Evolutionary conservation across 1,284 basidiomycete species (phyloP).

Genomic region (Naganishia albida): DNA sequence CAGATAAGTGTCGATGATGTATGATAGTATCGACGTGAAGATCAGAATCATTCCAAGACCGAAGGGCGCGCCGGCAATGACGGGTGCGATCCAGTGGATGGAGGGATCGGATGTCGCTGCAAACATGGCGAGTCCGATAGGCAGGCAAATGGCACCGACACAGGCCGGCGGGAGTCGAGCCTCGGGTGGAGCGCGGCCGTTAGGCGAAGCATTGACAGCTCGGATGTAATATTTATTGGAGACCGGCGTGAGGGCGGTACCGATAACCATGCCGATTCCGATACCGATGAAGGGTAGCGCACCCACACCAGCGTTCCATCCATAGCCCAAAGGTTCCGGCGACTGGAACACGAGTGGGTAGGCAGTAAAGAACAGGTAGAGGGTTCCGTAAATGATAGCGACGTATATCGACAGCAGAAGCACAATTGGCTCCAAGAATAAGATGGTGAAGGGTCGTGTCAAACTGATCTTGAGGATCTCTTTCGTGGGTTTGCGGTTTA

Average conservation of each 20-base stretch:
- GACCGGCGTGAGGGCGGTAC: slow-evolving; percentile 59
- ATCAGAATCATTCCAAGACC: slow-evolving; percentile 58
- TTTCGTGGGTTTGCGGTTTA: slow-evolving; percentile 56
- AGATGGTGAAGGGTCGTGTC: slow-evolving; percentile 65
- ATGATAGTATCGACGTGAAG: slow-evolving; percentile 56
- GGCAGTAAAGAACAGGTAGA: slow-evolving; percentile 51
- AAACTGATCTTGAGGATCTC: slow-evolving; percentile 51
- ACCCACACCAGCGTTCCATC: slow-evolving; percentile 55
- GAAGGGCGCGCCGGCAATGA: slow-evolving; percentile 64
- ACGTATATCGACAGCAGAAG: slow-evolving; percentile 65
- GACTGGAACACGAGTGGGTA: slow-evolving; percentile 65
- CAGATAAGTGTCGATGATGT: slow-evolving; percentile 66
- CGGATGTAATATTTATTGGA: slow-evolving; percentile 63
- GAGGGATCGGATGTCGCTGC: slow-evolving; percentile 62
- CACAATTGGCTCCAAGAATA: slow-evolving; percentile 69
- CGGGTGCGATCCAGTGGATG: slow-evolving; percentile 65
- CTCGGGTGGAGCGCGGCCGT: slow-evolving; percentile 57
- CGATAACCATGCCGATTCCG: slow-evolving; percentile 63
- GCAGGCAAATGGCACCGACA: slow-evolving; percentile 60
- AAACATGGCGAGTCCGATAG: slow-evolving; percentile 62
- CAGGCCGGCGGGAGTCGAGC: slow-evolving; percentile 65
- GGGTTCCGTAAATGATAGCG: slow-evolving; percentile 44
- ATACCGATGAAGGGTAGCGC: slow-evolving; percentile 69
- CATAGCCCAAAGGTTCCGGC: slow-evolving; percentile 40
- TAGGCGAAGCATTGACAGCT: slow-evolving; percentile 58